Base-by-base conservation (phyloP, 805 yeast genomes). In the Maudiozyma barnettii region DNA sequence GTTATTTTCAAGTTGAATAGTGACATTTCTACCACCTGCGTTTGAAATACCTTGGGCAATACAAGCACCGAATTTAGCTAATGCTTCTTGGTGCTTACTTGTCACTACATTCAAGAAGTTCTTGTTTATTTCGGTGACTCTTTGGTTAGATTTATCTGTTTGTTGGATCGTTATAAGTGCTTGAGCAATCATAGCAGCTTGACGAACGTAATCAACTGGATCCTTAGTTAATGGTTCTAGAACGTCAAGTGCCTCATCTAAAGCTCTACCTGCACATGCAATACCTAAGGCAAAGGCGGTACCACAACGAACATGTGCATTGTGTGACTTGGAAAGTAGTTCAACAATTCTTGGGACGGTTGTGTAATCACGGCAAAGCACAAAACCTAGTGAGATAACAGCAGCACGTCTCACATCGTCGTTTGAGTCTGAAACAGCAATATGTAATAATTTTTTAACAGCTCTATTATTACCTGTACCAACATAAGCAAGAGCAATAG, bases 11-110 rank as follows among this genome's bases (percentile, higher is more conserved):
- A 91, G 73, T 56, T 84, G 84, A 54, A 93, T 89, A 0, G 98
- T 89, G n/a, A 85, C 95, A 59, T 93, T 93, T 63, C 98, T 81
- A 12, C 99, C 99, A 68, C 99, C 97, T 10, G 98, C 99, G 70
- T 93, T 97, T 64, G 93, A 82, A 53, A 93, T 91, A 66, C 99
- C 99, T 71, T 91, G 97, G 13, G 96, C 91, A 44, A 93, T 71
- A 16, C 97, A 87, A 29, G 98, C 97, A 63, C 99, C 99, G 68
- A 91, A 93, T 70, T 89, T 90, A 37, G 98, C 96, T 67, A 93
- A 77, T 3, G 96, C 95, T 68, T 91, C 99, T 67, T 91, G 97
- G 58, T 87, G 95, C 67, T 91, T 93, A 59, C 83, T 85, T 22
- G 82, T 71, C 48, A 91, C 77, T n/a, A 86, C 82, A 49, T 77